These are phyloP conservation scores for Wickerhamiella dianesei DNA, from an alignment of 805 yeast genomes.

Conservation along the genomic window DNA sequence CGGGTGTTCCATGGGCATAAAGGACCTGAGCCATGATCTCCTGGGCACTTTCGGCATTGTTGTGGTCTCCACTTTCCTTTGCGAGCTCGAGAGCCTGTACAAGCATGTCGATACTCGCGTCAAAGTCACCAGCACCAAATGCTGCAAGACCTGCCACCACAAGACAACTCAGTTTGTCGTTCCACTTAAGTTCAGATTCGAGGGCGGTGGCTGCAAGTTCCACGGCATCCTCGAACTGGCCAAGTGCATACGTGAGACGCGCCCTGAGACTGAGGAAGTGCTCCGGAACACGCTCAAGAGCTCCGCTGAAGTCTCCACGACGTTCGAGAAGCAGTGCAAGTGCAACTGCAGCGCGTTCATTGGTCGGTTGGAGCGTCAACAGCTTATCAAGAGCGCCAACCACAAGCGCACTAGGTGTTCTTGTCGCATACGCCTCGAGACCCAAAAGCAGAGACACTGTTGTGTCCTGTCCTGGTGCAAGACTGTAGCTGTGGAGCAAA, in stretches of 20 bases:
- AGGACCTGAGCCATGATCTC: constrained; percentile 66
- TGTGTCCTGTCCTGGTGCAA: constrained; percentile 62
- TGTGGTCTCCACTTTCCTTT: constrained; percentile 18
- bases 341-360: constrained; percentile 19
- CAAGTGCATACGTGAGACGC: constrained; percentile 51
- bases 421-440: constrained; percentile 25
- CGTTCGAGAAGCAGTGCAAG: constrained; percentile 42
- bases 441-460: constrained; percentile 65
- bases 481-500: constrained; percentile 63
- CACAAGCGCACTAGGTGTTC: constrained; percentile 16
- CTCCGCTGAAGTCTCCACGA: constrained; percentile 45
- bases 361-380: constrained; percentile 32
- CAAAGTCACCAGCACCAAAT: constrained; percentile 52
- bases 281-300: constrained; percentile 24
- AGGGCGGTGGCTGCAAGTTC: constrained; percentile 23
- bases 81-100: constrained; percentile 44
- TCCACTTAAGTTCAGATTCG: constrained; percentile 9
- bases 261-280: constrained; percentile 37
- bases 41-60: constrained; percentile 50
- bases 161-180: constrained; percentile 35
- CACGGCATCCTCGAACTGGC: constrained; percentile 43
- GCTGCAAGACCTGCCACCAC: constrained; percentile 59
- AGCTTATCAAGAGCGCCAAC: constrained; percentile 37
- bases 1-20: constrained; percentile 61
- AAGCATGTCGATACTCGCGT: constrained; percentile 53